Conservation (phyloP, 768 basidiomycete genomes). For the Collybia sordida region DNA sequence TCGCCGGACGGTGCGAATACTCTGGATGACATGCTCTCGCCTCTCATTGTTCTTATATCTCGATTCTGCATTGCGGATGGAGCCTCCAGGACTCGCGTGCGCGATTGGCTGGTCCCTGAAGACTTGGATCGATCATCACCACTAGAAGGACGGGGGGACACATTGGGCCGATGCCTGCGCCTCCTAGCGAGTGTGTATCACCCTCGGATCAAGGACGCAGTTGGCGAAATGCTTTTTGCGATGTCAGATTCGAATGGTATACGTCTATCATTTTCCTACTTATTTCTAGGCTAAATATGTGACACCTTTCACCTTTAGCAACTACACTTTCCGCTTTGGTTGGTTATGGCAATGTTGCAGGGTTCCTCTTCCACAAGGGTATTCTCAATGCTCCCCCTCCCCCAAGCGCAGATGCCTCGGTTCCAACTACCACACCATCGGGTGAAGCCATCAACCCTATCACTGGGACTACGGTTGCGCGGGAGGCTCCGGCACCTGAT, state of each 20-base stretch:
- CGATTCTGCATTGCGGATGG: conserved; percentile 69
- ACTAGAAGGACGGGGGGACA: conserved; percentile 70
- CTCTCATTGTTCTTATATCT: conserved; percentile 73
- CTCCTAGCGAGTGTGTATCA: conserved; percentile 77
- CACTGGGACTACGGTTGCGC: conserved; percentile 67
- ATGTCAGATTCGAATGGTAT: conserved; percentile 74
- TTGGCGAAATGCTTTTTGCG: conserved; percentile 86
- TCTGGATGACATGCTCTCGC: conserved; percentile 78
- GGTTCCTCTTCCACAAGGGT: conserved; percentile 91
- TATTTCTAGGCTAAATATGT: neutral
- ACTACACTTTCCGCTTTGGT: conserved; percentile 70
- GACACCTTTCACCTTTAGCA: conserved; percentile 35
- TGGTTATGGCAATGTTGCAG: conserved; percentile 95
- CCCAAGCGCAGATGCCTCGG: conserved; percentile 25
- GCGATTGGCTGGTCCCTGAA: conserved; percentile 71
- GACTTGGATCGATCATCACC: conserved; percentile 78
- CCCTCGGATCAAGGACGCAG: conserved; percentile 64
- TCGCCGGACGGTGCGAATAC: conserved; percentile 39
- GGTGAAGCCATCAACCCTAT: conserved; percentile 73
- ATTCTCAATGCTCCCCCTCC: conserved; percentile 61
- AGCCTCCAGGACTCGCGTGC: conserved; percentile 50
- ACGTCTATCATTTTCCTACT: conserved; percentile 8
- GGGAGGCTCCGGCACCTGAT: conserved; percentile 36
- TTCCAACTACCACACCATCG: conserved; percentile 32
- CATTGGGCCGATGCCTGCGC: conserved; percentile 79